phyloP scores from a whole-genome alignment of 2,329 filamentous ascomycete genomes.

The Tympanopsis confertula region DNA sequence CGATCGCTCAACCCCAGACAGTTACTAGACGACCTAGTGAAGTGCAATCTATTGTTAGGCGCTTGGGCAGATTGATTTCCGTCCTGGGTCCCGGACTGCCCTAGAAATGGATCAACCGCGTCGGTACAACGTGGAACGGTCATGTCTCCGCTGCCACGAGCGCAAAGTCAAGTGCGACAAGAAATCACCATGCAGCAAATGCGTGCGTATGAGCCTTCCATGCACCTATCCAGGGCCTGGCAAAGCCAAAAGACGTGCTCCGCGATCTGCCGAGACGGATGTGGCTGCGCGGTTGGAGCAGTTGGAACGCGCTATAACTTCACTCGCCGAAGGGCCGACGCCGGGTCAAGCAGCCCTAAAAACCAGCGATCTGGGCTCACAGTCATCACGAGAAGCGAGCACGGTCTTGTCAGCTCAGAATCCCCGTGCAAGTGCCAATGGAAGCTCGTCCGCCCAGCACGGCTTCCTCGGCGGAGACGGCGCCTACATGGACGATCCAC shows the following conservation, averaged over 20 bases:
- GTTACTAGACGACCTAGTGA: too few relatives aligned
- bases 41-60: too few relatives aligned
- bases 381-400: neutral
- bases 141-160: neutral
- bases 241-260: neutral
- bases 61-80: too few relatives aligned
- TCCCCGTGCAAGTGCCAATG: too few relatives aligned
- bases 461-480: neutral
- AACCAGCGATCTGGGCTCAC: too few relatives aligned
- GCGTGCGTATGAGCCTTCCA: neutral
- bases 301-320: neutral
- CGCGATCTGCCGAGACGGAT: neutral
- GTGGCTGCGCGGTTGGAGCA: neutral
- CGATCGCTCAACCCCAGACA: too few relatives aligned
- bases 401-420: neutral
- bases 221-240: neutral
- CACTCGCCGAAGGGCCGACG: too few relatives aligned
- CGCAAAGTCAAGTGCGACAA: neutral
- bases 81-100: too few relatives aligned
- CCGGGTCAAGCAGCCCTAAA: too few relatives aligned
- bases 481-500: neutral
- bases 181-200: neutral
- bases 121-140: neutral
- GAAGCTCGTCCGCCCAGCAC: too few relatives aligned
- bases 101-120: too few relatives aligned